Percentiles rank a stretch among this genome's conserved stretches.
Conservation (phyloP, 176 grass and related monocot genomes). For the Cymbopogon citratus region DNA sequence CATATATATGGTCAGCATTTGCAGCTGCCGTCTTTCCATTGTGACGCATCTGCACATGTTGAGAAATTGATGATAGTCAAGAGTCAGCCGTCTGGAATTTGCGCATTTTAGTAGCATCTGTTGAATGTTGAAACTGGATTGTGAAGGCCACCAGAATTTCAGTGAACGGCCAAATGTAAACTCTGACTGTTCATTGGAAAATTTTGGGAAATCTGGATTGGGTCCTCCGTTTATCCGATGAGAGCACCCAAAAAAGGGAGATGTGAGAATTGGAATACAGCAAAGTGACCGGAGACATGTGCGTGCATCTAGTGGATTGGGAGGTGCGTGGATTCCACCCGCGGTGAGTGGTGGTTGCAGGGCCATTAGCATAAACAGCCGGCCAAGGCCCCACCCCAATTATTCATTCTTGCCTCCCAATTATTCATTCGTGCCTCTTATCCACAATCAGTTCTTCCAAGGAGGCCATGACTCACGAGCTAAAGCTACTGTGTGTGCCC, state of each 20-base stretch:
- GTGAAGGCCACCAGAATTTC: neutral
- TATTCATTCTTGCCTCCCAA: slow-evolving; percentile 22
- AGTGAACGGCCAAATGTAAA: neutral
- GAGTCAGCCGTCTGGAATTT: neutral
- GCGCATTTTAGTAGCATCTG: neutral
- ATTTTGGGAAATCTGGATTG: neutral
- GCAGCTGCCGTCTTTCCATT: slow-evolving; percentile 1
- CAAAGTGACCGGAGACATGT: slow-evolving; percentile 6
- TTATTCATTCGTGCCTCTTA: slow-evolving; percentile 19
- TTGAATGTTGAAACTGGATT: neutral
- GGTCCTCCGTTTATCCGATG: neutral
- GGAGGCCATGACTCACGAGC: neutral
- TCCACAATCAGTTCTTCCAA: slow-evolving; percentile 17
- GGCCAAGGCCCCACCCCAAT: slow-evolving; percentile 15
- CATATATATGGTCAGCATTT: slow-evolving; percentile 13
- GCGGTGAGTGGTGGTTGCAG: slow-evolving; percentile 20
- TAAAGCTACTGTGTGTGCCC: neutral
- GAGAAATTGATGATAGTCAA: neutral
- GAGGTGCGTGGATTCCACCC: slow-evolving; percentile 43
- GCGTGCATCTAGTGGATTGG: slow-evolving; percentile 1
- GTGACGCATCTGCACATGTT: neutral
- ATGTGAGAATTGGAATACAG: neutral
- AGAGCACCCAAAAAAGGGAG: neutral
- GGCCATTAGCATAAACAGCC: slow-evolving; percentile 14
- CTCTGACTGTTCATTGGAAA: neutral